These are phyloP conservation scores for Ensete glaucum DNA, from an alignment of 176 grass and related monocot species.

Conservation along the genomic window DNA sequence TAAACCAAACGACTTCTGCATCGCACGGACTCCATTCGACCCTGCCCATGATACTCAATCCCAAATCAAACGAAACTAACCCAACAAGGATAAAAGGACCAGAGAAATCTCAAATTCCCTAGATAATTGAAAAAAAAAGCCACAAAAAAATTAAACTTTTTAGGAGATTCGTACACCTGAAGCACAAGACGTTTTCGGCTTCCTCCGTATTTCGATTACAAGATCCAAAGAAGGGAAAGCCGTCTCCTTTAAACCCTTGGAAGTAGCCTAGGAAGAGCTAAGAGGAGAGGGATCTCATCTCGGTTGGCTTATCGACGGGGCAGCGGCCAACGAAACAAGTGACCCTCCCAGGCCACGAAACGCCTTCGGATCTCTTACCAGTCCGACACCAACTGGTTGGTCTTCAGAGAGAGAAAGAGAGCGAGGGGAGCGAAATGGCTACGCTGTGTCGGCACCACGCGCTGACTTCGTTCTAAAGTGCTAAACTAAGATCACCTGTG, in stretches of 20 bases:
- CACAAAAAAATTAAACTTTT: too few relatives aligned
- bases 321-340: background rate
- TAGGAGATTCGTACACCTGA: background rate
- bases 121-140: background rate
- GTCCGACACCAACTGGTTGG: background rate
- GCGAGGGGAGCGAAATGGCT: background rate
- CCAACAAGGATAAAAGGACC: background rate
- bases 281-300: background rate
- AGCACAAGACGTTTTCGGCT: background rate
- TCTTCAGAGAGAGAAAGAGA: background rate
- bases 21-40: background rate
- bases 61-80: background rate
- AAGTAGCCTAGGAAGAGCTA: background rate
- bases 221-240: background rate
- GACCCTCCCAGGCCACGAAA: background rate
- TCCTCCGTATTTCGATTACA: background rate
- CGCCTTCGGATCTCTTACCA: background rate
- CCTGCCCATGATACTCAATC: background rate
- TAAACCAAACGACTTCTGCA: background rate
- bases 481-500: background rate
- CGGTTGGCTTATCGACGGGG: background rate
- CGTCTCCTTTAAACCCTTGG: background rate
- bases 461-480: background rate
- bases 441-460: background rate
- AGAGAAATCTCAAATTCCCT: background rate